Evolutionary conservation across 2,329 filamentous ascomycete species (phyloP).

Genomic region (Sporothrix humicola): DNA sequence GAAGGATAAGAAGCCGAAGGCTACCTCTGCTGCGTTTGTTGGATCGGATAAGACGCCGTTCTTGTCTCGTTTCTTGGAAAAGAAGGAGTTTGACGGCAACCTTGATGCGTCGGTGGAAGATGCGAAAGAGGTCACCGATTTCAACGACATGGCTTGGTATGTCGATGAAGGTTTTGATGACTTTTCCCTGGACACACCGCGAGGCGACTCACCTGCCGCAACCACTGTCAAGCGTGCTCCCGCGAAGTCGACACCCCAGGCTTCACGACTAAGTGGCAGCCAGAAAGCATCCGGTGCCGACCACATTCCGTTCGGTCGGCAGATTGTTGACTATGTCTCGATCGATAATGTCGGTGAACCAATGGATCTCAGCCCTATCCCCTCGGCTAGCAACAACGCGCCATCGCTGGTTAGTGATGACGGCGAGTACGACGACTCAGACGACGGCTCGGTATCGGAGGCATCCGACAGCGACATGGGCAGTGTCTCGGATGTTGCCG

Average conservation of each 20-base stretch:
- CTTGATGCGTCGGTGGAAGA: conserved; percentile 64
- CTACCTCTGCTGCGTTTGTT: conserved; percentile 49
- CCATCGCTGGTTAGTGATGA: conserved; percentile 82
- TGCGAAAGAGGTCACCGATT: conserved; percentile 62
- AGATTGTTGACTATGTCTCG: conserved; percentile 44
- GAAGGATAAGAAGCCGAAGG: conserved; percentile 32
- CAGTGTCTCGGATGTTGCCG: conserved; percentile 64
- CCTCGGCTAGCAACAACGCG: conserved; percentile 74
- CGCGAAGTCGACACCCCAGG: conserved; percentile 56
- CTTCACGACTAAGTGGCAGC: conserved; percentile 59
- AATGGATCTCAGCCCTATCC: conserved; percentile 71
- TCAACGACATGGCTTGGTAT: conserved; percentile 51
- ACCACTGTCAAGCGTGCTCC: conserved; percentile 61
- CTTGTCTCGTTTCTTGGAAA: conserved; percentile 69
- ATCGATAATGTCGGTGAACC: conserved; percentile 39
- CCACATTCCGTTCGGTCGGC: conserved; percentile 50
- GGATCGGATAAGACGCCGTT: conserved; percentile 67
- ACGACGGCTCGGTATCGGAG: conserved; percentile 67
- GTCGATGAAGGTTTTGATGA: conserved; percentile 62
- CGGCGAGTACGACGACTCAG: conserved; percentile 76
- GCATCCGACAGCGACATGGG: conserved; percentile 64
- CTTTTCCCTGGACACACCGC: conserved; percentile 47
- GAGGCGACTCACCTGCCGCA: background rate
- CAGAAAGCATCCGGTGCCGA: conserved; percentile 56
- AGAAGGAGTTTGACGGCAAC: conserved; percentile 65